A percentile compares a stretch with the other conserved stretches of the same genome.
Conservation (phyloP, 768 basidiomycete genomes). For the Tricholoma sp. region DNA sequence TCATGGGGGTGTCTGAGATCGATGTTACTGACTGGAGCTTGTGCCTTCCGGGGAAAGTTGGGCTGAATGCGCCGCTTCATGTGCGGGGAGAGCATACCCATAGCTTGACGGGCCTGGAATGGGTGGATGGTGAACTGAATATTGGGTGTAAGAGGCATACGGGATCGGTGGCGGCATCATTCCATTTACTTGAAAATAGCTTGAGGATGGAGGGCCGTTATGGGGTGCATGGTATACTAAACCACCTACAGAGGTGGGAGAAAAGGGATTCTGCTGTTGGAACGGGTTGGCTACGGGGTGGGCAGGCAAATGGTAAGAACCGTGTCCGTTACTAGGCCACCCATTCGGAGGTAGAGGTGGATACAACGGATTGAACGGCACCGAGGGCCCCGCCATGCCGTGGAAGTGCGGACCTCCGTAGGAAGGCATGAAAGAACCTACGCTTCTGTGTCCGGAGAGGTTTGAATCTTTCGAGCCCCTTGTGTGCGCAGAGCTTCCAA, state of each 20-base stretch:
- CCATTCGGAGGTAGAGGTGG: background rate
- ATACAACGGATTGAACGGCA: background rate
- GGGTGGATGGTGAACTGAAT: background rate
- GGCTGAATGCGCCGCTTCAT: background rate
- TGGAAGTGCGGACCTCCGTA: background rate
- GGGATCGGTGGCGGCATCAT: background rate
- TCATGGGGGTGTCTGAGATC: background rate
- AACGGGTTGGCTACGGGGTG: background rate
- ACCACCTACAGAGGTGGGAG: background rate
- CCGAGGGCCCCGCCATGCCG: background rate
- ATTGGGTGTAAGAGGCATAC: background rate
- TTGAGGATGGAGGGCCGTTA: background rate
- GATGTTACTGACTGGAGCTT: background rate
- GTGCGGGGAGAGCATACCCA: background rate
- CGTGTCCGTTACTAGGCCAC: background rate
- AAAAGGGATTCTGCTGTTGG: background rate
- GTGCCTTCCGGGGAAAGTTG: background rate
- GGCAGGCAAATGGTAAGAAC: background rate
- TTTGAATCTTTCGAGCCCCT: slow-evolving; percentile 21
- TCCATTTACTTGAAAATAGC: background rate
- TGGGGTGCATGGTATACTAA: background rate
- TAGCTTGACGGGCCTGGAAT: background rate
- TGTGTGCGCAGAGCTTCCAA: slow-evolving; percentile 19
- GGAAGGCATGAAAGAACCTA: slow-evolving; percentile 9
- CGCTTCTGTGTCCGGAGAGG: slow-evolving; percentile 25